A percentile compares a stretch with the other conserved stretches of the same genome.
Conservation (phyloP, 179 eudicot species). For the Gypsophila paniculata region DNA sequence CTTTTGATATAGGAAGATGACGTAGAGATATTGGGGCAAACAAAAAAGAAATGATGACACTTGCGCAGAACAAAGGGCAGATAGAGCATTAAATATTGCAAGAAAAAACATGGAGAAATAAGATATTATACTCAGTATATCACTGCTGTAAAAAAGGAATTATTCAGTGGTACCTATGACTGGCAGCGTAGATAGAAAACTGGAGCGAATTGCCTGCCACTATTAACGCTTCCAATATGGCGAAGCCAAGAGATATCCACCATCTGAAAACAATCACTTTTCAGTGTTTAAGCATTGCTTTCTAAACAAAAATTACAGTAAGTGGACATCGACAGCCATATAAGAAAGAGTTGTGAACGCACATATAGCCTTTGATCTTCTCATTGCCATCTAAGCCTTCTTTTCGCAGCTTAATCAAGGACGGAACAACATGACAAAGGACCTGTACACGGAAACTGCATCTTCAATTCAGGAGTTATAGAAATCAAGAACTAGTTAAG, state of each 20-base stretch:
- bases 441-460: constrained; percentile 42
- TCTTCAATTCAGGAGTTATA: constrained; percentile 13
- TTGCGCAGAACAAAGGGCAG: too few relatives aligned
- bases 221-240: constrained; percentile 70
- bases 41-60: too few relatives aligned
- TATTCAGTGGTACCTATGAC: constrained; percentile 49
- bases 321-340: constrained; percentile 2
- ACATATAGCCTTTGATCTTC: constrained; percentile 97
- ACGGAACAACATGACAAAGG: constrained; percentile 80
- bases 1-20: neutral
- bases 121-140: too few relatives aligned
- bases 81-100: too few relatives aligned
- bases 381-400: constrained; percentile 97
- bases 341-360: constrained; percentile 37
- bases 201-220: constrained; percentile 83
- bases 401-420: constrained; percentile 92
- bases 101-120: too few relatives aligned
- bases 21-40: too few relatives aligned
- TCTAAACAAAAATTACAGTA: constrained; percentile 8
- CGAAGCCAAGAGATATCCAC: constrained; percentile 93
- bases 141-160: too few relatives aligned
- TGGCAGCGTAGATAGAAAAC: constrained; percentile 77
- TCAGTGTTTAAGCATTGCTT: constrained; percentile 13
- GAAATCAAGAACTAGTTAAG: too few relatives aligned
- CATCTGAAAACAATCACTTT: constrained; percentile 56